Evolutionary conservation across 805 yeast genomes (phyloP).

Genomic region (Cyberlindnera maritima): DNA sequence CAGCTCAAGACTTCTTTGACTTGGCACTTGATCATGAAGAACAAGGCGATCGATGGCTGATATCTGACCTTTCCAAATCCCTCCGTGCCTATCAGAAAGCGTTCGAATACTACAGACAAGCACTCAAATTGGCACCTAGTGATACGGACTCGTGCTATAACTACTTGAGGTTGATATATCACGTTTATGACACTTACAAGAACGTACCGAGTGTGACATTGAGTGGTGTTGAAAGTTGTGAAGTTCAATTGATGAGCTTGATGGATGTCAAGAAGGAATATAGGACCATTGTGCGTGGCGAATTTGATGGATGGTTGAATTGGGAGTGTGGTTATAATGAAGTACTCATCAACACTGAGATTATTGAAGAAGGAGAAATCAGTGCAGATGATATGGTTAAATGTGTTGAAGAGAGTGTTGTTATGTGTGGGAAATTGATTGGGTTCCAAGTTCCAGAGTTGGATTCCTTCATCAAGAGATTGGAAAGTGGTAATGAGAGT

Average conservation of each 20-base stretch:
- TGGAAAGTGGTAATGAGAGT: conserved; percentile 17
- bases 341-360: conserved; percentile 20
- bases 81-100: conserved; percentile 65
- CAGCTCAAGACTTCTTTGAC: conserved; percentile 52
- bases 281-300: conserved; percentile 4
- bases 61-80: conserved; percentile 62
- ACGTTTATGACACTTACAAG: conserved; percentile 52
- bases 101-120: conserved; percentile 38
- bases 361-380: conserved; percentile 11
- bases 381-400: not conserved
- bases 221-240: conserved; percentile 30
- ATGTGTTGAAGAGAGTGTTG: conserved; percentile 6
- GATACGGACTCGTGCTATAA: conserved; percentile 54
- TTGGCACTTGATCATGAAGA: conserved; percentile 63
- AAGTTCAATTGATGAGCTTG: conserved; percentile 2
- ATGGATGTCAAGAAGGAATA: conserved; percentile 18
- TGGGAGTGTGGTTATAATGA: conserved; percentile 30
- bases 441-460: conserved; percentile 22
- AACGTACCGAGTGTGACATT: conserved; percentile 37
- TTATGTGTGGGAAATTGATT: conserved; percentile 9
- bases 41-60: conserved; percentile 72
- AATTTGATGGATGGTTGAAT: conserved; percentile 22
- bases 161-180: conserved; percentile 53
- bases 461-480: conserved; percentile 15
- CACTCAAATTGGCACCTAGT: conserved; percentile 21